Conservation (phyloP, 129 eudicot species). For the Rutidosis leptorrhynchoides region DNA sequence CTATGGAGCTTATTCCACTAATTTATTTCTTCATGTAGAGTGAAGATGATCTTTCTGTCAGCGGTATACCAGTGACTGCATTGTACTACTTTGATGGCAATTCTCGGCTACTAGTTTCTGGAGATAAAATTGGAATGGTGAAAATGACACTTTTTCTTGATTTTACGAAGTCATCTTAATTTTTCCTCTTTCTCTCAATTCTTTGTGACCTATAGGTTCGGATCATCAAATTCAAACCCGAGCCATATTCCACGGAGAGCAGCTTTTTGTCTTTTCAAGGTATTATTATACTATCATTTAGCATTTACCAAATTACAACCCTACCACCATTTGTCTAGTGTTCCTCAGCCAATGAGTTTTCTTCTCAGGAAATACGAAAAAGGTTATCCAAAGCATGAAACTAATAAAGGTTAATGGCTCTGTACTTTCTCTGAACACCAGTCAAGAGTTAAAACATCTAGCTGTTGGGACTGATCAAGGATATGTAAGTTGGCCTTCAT, state of each 20-base stretch:
- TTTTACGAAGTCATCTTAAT: no score
- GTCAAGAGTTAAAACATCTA: slow-evolving; percentile 46
- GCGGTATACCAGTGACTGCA: slow-evolving; percentile 70
- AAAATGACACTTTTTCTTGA: slow-evolving; percentile 17
- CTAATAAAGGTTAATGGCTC: slow-evolving; percentile 66
- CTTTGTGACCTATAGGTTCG: slow-evolving; percentile 56
- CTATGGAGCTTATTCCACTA: not conserved
- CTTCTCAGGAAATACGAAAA: slow-evolving; percentile 74
- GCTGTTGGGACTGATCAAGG: slow-evolving; percentile 95
- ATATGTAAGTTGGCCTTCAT: slow-evolving; percentile 46
- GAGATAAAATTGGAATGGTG: slow-evolving; percentile 89
- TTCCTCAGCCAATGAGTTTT: no score
- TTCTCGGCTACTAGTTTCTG: slow-evolving; percentile 65
- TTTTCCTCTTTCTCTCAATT: no score
- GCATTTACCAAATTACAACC: no score
- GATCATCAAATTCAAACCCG: slow-evolving; percentile 63
- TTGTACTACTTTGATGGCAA: slow-evolving; percentile 47
- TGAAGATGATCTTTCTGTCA: slow-evolving; percentile 61
- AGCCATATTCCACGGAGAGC: slow-evolving; percentile 61
- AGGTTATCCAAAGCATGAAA: slow-evolving; percentile 56
- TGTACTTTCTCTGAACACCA: slow-evolving; percentile 46
- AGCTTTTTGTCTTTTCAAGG: slow-evolving; percentile 73
- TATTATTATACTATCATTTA: no score
- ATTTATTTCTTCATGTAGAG: slow-evolving; percentile 36
- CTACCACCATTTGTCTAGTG: no score